These are phyloP conservation scores for Pseudogymnoascus sp. DNA, from an alignment of 2,329 filamentous ascomycete species.

Conservation along the genomic window DNA sequence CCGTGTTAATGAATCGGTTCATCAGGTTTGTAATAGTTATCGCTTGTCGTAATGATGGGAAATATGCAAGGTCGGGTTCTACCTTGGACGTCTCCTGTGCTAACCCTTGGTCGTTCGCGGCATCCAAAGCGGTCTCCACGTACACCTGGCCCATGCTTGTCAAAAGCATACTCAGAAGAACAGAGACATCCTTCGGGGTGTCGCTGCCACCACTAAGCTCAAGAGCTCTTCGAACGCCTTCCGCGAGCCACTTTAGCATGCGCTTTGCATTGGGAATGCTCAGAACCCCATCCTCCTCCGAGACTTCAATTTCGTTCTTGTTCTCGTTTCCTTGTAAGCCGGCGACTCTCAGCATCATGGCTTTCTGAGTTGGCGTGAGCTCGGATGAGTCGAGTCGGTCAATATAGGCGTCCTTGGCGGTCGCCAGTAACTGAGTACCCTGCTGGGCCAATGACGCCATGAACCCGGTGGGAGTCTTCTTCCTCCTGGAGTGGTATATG, in stretches of 20 bases:
- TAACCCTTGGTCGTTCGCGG: constrained; percentile 63
- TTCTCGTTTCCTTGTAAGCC: constrained; percentile 67
- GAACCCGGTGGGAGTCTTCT: constrained; percentile 84
- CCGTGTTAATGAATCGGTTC: constrained; percentile 81
- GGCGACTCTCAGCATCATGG: constrained; percentile 81
- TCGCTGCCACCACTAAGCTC: constrained; percentile 83
- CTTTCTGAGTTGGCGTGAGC: constrained; percentile 76
- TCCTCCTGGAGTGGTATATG: constrained; percentile 80
- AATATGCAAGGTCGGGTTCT: constrained; percentile 80
- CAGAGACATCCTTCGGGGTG: constrained; percentile 86
- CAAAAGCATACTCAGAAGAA: constrained; percentile 73
- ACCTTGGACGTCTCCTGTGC: constrained; percentile 69
- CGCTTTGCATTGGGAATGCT: constrained; percentile 85
- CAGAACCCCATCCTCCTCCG: constrained; percentile 78
- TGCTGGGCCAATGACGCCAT: constrained; percentile 87
- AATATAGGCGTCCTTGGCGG: constrained; percentile 84
- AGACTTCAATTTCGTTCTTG: constrained; percentile 81
- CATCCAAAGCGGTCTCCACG: constrained; percentile 57
- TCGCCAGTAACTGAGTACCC: constrained; percentile 77
- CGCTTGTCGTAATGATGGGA: constrained; percentile 68
- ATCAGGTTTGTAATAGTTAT: constrained; percentile 89
- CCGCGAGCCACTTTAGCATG: constrained; percentile 96
- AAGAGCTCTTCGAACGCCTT: constrained; percentile 82
- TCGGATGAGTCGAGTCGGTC: constrained; percentile 83
- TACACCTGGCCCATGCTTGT: constrained; percentile 81